A percentile compares a stretch with the other conserved stretches of the same genome.
These are phyloP conservation scores for Daedaleopsis nitida DNA, from an alignment of 768 basidiomycete genomes.

Conservation along the genomic window DNA sequence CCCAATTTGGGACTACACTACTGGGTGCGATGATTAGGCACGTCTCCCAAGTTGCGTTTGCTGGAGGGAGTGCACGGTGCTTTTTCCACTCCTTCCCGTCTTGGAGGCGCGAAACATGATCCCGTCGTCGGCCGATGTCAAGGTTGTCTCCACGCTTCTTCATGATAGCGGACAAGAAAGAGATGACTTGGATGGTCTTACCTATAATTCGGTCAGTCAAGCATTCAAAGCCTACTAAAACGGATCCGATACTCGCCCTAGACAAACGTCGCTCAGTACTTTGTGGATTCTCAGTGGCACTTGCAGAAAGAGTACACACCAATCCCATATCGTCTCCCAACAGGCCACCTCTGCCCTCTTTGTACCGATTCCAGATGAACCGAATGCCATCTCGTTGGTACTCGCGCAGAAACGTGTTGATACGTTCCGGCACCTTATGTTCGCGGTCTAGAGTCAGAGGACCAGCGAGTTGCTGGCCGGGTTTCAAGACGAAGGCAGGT, in stretches of 20 bases:
- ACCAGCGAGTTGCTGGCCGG: constrained; percentile 43
- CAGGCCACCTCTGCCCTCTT: constrained; percentile 69
- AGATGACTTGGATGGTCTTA: constrained; percentile 94
- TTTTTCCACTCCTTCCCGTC: constrained; percentile 57
- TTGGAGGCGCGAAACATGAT: constrained; percentile 67
- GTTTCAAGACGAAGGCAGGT: constrained; percentile 55
- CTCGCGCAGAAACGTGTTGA: constrained; percentile 85
- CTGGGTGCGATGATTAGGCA: constrained; percentile 87
- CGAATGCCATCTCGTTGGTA: constrained; percentile 88
- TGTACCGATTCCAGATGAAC: constrained; percentile 80
- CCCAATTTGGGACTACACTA: constrained; percentile 87
- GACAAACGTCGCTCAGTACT: not conserved
- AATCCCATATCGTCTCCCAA: constrained; percentile 97
- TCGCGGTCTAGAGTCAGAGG: constrained; percentile 54
- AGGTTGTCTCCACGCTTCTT: constrained; percentile 64
- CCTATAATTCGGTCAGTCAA: constrained; percentile 38
- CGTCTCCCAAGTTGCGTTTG: constrained; percentile 81
- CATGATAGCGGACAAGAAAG: constrained; percentile 92
- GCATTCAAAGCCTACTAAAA: too few species aligned
- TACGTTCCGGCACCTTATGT: constrained; percentile 60
- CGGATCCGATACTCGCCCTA: constrained; percentile 1
- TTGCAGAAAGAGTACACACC: constrained; percentile 36
- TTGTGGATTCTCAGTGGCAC: constrained; percentile 2
- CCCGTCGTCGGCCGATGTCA: constrained; percentile 68
- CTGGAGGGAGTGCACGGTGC: constrained; percentile 55